Evolutionary conservation across 2,329 filamentous ascomycete species (phyloP).

Genomic region (Alternaria longipes): DNA sequence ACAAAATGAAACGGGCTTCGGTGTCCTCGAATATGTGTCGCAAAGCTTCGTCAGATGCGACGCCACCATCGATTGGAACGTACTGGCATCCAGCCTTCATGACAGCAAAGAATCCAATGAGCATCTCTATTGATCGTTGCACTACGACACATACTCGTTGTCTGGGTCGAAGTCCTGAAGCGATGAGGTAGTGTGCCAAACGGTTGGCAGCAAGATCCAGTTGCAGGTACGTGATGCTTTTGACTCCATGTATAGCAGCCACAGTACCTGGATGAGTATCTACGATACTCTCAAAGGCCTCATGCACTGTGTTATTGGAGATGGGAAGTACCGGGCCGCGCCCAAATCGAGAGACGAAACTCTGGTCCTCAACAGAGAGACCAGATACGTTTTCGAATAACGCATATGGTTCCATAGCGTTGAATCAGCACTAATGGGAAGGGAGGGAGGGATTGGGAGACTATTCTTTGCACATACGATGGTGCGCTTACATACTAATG

Average conservation of each 20-base stretch:
- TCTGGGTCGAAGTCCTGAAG: constrained; percentile 38
- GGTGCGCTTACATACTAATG: background rate
- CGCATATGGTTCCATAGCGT: constrained; percentile 1
- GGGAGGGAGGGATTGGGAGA: background rate
- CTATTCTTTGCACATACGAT: background rate
- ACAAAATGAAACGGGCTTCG: constrained; percentile 57
- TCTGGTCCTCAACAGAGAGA: constrained; percentile 8
- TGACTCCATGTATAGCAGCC: constrained; percentile 9
- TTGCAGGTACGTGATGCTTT: constrained; percentile 41
- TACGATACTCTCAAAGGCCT: constrained; percentile 14
- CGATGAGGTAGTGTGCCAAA: constrained; percentile 43
- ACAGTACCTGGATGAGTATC: constrained; percentile 5
- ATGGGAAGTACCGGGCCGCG: constrained; percentile 5
- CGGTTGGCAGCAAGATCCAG: constrained; percentile 44
- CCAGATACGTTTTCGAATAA: constrained; percentile 1
- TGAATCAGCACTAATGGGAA: background rate
- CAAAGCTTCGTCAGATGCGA: constrained; percentile 49
- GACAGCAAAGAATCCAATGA: constrained; percentile 65
- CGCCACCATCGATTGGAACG: constrained; percentile 66
- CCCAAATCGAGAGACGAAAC: constrained; percentile 7
- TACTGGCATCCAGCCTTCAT: constrained; percentile 68
- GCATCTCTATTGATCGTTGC: constrained; percentile 65
- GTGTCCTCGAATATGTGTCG: constrained; percentile 61
- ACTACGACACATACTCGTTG: constrained; percentile 65
- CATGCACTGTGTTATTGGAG: constrained; percentile 5